Conservation (phyloP, 2,329 filamentous ascomycete species). For the Endocalyx cinctus region DNA sequence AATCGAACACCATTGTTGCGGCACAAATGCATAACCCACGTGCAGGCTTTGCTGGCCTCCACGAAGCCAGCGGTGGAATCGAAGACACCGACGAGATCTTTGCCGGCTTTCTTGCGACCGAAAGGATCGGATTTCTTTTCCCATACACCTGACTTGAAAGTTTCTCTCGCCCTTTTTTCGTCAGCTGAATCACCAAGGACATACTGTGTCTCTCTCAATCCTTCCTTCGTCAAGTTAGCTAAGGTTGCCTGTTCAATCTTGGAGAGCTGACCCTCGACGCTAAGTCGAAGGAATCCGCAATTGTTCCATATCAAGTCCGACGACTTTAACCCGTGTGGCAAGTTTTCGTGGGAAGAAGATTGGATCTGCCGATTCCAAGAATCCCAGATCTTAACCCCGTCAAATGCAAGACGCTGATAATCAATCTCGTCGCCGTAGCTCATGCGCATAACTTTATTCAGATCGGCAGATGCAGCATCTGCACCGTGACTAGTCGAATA, state of each 20-base stretch:
- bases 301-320: constrained; percentile 20
- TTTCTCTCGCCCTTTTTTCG: constrained; percentile 15
- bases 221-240: constrained; percentile 20
- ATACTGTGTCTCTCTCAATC: constrained; percentile 20
- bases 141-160: constrained; percentile 12
- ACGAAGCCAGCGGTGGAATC: constrained; percentile 43
- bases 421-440: constrained; percentile 38
- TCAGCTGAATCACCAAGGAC: neutral
- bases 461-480: constrained; percentile 29
- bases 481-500: constrained; percentile 33
- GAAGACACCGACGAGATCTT: constrained; percentile 30
- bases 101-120: constrained; percentile 11
- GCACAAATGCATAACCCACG: constrained; percentile 29
- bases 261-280: constrained; percentile 11
- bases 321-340: constrained; percentile 12
- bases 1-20: constrained; percentile 36
- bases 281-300: constrained; percentile 21
- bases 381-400: constrained; percentile 38
- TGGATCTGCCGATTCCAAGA: constrained; percentile 39
- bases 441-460: constrained; percentile 40
- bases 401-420: constrained; percentile 41
- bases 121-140: constrained; percentile 29
- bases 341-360: constrained; percentile 8
- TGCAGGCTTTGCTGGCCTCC: constrained; percentile 25
- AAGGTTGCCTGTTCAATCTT: constrained; percentile 18